Evolutionary conservation across 495 filamentous ascomycete species (phyloP), one percentile per base, ranked within the genome.

Genomic region (Aspergillus ellipticus): DNA sequence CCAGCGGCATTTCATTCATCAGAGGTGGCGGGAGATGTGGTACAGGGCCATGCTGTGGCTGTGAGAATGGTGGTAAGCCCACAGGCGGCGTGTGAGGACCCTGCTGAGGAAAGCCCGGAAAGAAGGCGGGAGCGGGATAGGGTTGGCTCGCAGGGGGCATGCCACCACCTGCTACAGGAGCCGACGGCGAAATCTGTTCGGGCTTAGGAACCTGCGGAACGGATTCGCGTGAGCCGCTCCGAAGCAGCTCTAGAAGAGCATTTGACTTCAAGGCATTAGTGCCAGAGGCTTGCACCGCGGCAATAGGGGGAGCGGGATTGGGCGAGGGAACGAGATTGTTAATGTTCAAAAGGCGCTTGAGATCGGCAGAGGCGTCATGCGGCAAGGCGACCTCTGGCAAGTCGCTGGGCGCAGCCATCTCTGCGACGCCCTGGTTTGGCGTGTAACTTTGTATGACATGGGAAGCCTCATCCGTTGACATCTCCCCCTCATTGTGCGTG

Each of bases 301-400:
- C 47, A 7, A 49, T 46, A 24, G 42, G 22, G 26, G 61, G 60
- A 13, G 50, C 9, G 39, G 43, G 28, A 17, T 49, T 42, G 51
- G 60, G 55, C 4, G 39, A n/a, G 11, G 68, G 53, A 9, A 58
- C 50, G 41, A 26, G 54, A 48, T 74, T 75, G 46, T 82, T 81
- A 28, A 88, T 81, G 49, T 85, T 83, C 21, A 91, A 75, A 8
- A 89, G 67, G 9, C 79, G 80, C 51, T 84, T 85, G 4, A 90
- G 70, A 49, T 87, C 83, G 31, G 73, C 72, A 2, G 81, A 85
- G n/a, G 81, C 85, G 46, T 83, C 84, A 19, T 69, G 56, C 6
- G 56, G 49, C 1, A 64, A 58, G 17, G 71, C 58, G 21, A 73
- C 69, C 57, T 75, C 74, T 19, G 72, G 75, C 29, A 77, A 62